A percentile compares a stretch with the other conserved stretches of the same genome.
Conservation (phyloP, 2,329 filamentous ascomycete species). For the Fusarium liriodendri region DNA sequence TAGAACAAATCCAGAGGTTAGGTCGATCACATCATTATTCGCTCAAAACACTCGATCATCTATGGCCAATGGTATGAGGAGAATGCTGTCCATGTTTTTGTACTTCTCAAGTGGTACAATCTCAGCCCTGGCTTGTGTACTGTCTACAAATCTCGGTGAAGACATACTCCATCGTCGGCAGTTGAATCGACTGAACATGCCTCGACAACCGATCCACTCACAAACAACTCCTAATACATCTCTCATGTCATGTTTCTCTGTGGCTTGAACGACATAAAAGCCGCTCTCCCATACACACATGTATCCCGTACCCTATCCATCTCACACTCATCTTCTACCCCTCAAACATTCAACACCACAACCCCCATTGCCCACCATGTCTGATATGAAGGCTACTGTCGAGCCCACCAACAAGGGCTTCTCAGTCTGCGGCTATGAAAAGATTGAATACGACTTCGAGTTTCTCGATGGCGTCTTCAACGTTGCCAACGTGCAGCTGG, state of each 20-base stretch:
- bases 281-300: conserved; percentile 10
- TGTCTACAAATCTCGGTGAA: conserved; percentile 12
- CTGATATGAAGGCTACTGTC: conserved; percentile 75
- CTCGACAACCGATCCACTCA: neutral
- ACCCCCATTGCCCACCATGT: conserved; percentile 61
- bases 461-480: conserved; percentile 79
- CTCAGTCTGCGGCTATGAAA: conserved; percentile 79
- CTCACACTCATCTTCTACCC: conserved; percentile 16
- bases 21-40: conserved; percentile 20
- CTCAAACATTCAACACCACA: neutral
- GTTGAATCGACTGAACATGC: conserved; percentile 4
- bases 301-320: conserved; percentile 1
- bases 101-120: neutral
- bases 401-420: conserved; percentile 73
- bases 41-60: conserved; percentile 1
- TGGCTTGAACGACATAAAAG: conserved; percentile 22
- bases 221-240: neutral
- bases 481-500: conserved; percentile 68
- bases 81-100: neutral
- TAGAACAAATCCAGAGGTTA: neutral
- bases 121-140: neutral
- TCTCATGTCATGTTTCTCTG: neutral
- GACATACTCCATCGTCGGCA: conserved; percentile 19
- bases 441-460: conserved; percentile 80
- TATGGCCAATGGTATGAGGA: conserved; percentile 4